Conservation (phyloP, 805 yeast species). For the Pichia insulana region DNA sequence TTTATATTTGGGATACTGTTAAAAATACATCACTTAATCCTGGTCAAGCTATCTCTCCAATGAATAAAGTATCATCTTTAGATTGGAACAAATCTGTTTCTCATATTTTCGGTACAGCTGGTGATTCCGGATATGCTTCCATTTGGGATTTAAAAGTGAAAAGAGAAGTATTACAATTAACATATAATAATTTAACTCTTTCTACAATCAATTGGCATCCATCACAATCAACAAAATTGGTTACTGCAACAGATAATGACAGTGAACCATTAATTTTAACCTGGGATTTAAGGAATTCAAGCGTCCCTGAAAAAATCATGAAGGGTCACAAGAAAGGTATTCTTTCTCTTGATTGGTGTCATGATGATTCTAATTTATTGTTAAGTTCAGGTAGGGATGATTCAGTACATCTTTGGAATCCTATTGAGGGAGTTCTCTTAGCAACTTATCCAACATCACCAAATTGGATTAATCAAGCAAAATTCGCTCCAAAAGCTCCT, state of each 20-base stretch:
- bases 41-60: constrained; percentile 71
- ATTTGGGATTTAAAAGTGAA: constrained; percentile 89
- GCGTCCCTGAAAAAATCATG: constrained; percentile 74
- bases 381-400: constrained; percentile 92
- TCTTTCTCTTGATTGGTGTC: constrained; percentile 88
- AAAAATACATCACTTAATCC: constrained; percentile 52
- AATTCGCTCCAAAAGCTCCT: constrained; percentile 82
- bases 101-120: constrained; percentile 87
- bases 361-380: constrained; percentile 66
- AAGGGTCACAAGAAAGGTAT: constrained; percentile 84
- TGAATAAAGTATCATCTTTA: constrained; percentile 70
- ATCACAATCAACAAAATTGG: constrained; percentile 68
- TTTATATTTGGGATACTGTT: constrained; percentile 81
- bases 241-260: constrained; percentile 83
- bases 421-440: constrained; percentile 57
- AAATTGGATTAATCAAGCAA: constrained; percentile 87
- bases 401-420: constrained; percentile 85
- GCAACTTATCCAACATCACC: constrained; percentile 88
- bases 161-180: constrained; percentile 80
- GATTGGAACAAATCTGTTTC: constrained; percentile 83
- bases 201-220: constrained; percentile 96
- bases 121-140: constrained; percentile 76
- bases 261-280: constrained; percentile 68
- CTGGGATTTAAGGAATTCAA: constrained; percentile 93
- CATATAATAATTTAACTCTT: constrained; percentile 64